These are phyloP conservation scores for Septoria linicola DNA, from an alignment of 2,329 filamentous ascomycete species.

Conservation along the genomic window DNA sequence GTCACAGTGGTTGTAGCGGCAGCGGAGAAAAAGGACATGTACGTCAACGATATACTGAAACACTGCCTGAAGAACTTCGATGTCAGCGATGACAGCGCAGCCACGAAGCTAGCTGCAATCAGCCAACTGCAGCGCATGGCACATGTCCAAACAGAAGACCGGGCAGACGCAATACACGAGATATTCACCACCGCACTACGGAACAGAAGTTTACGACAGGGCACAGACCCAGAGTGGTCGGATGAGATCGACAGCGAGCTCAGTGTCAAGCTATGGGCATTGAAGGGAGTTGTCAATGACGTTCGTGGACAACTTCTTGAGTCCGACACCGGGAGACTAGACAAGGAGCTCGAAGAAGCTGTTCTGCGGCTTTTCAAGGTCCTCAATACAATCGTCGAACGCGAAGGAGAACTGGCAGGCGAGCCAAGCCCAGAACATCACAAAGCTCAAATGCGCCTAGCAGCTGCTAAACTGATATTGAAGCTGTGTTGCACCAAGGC, in stretches of 20 bases:
- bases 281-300: conserved; percentile 84
- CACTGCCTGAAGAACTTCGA: conserved; percentile 72
- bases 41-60: conserved; percentile 77
- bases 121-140: conserved; percentile 75
- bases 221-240: conserved; percentile 46
- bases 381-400: conserved; percentile 70
- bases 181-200: conserved; percentile 75
- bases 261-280: conserved; percentile 75
- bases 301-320: conserved; percentile 58
- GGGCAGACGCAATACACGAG: conserved; percentile 73
- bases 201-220: conserved; percentile 53
- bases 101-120: conserved; percentile 69
- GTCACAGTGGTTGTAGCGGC: conserved; percentile 83
- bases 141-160: conserved; percentile 65
- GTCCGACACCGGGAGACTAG: conserved; percentile 36
- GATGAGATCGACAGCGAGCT: conserved; percentile 75
- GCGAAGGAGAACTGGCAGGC: conserved; percentile 74
- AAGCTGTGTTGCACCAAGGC: conserved; percentile 78
- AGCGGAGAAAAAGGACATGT: conserved; percentile 75
- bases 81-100: conserved; percentile 70
- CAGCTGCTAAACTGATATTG: conserved; percentile 73
- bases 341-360: conserved; percentile 44
- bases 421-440: conserved; percentile 72
- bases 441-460: conserved; percentile 74
- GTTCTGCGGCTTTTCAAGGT: conserved; percentile 70